Evolutionary conservation across 768 basidiomycete genomes (phyloP).

Genomic region (Baorangia bicolor): DNA sequence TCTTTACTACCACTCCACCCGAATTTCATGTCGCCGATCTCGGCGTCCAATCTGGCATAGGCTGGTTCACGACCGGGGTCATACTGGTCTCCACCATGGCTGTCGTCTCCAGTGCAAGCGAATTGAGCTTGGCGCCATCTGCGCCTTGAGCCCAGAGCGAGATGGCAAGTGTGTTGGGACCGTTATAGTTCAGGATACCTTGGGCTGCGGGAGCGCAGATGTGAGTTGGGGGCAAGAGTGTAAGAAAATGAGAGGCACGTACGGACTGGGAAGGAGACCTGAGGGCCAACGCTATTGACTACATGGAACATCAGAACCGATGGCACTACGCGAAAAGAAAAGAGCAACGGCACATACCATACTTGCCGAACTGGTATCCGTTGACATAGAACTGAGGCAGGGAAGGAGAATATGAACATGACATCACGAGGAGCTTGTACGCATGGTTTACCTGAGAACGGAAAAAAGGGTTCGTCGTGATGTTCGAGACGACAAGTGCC

Average conservation of each 20-base stretch:
- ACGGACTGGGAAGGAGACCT: slow-evolving; percentile 27
- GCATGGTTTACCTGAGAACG: slow-evolving; percentile 29
- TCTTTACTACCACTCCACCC: neutral
- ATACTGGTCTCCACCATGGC: slow-evolving; percentile 30
- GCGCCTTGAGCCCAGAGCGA: slow-evolving; percentile 46
- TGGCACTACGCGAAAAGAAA: no score
- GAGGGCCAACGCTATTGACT: slow-evolving; percentile 28
- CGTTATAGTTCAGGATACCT: slow-evolving; percentile 50
- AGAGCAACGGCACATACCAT: slow-evolving; percentile 6
- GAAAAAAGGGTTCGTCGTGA: slow-evolving; percentile 44
- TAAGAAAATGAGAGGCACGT: slow-evolving; percentile 1
- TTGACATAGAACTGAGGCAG: slow-evolving; percentile 24
- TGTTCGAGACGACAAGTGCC: slow-evolving; percentile 43
- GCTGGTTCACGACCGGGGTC: slow-evolving; percentile 24
- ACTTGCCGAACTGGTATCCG: slow-evolving; percentile 29
- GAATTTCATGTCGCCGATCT: slow-evolving; percentile 16
- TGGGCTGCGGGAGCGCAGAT: slow-evolving; percentile 35
- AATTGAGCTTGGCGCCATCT: slow-evolving; percentile 43
- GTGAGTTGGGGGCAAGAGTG: neutral
- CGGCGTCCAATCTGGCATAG: slow-evolving; percentile 26
- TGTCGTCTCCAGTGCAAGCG: slow-evolving; percentile 38
- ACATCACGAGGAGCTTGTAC: neutral
- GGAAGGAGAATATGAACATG: neutral
- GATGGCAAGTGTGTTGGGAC: slow-evolving; percentile 46
- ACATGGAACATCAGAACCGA: neutral